Conservation (phyloP, 805 yeast species). For the Tetrapisispora namnaoensis region DNA sequence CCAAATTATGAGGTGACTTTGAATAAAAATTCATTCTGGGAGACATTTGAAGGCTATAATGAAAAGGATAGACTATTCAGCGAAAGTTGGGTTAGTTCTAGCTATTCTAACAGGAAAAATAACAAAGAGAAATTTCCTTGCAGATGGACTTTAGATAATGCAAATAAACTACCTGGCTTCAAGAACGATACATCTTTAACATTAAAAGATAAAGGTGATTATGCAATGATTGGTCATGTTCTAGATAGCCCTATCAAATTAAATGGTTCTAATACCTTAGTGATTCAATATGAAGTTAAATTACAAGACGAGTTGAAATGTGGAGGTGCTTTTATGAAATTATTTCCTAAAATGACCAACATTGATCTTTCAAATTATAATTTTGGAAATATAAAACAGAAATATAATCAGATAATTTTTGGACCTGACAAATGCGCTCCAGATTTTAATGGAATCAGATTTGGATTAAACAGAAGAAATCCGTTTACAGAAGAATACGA, state of each 20-base stretch:
- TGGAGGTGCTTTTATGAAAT: conserved; percentile 85
- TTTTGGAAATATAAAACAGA: conserved; percentile 31
- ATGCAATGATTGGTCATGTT: conserved; percentile 66
- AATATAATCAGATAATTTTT: conserved; percentile 62
- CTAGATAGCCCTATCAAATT: conserved; percentile 47
- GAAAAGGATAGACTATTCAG: conserved; percentile 21
- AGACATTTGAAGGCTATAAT: conserved; percentile 43
- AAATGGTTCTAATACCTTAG: conserved; percentile 54
- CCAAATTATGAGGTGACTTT: neutral
- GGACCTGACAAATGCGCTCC: conserved; percentile 91
- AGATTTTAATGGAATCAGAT: conserved; percentile 61
- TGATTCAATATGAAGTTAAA: conserved; percentile 84
- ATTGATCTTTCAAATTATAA: conserved; percentile 28
- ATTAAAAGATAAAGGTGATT: conserved; percentile 63
- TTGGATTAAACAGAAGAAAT: conserved; percentile 54
- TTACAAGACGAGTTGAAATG: conserved; percentile 69
- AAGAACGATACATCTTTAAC: conserved; percentile 64
- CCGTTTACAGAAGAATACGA: conserved; percentile 46
- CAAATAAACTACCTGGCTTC: conserved; percentile 2
- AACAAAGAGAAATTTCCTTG: conserved; percentile 12
- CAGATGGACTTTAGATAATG: conserved; percentile 1
- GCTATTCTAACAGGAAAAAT: conserved; percentile 26
- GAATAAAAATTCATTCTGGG: conserved; percentile 42
- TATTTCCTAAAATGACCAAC: conserved; percentile 36
- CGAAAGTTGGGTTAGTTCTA: conserved; percentile 39